Evolutionary conservation across 441 rosid species (phyloP), one percentile per base, ranked within the genome.

Genomic region (Kokia cookei): DNA sequence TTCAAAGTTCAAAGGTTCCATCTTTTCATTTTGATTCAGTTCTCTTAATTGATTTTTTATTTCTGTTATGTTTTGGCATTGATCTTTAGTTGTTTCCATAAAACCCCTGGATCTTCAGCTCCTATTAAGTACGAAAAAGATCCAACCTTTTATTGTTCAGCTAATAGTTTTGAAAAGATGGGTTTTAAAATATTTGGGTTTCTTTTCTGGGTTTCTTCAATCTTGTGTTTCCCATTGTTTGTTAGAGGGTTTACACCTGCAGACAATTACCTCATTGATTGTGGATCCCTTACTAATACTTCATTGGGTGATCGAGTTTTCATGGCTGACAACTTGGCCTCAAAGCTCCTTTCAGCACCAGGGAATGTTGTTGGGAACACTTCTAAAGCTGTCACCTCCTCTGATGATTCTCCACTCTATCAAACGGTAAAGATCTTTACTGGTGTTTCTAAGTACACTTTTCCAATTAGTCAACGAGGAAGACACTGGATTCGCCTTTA

Each of bases 401-500:
- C 84, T 32, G 86, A 76, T 29, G 83, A 63, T 80, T 85, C 86
- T 1, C 83, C 86, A 1, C 82, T 94, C 43, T 90, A 92, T 86
- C 87, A 80, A 72, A 86, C 99, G 1, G 97, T 97, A 0, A 84
- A 94, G 82, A 82, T 94, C 82, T 85, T 94, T 68, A 78, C 84
- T 1, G 84, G 79, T 35, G 79, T 82, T 62, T 79, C 99, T 0
- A 84, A 59, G 77, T 94, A 90, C 89, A 82, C 89, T 67, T 89
- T 92, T 82, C 45, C 91, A 9, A 76, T 92, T 50, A 19, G 77
- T 54, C 86, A 79, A 75, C 53, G 43, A 7, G 99, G 96, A 59
- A 84, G 99, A 69, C 96, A 91, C 65, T 94, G 97, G 97, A 89
- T 92, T 76, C 96, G 99, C 65, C 89, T 94, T 40, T 86, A 92